Base-by-base conservation (phyloP, 2,329 filamentous ascomycete genomes). In the Fusarium burgessii region DNA sequence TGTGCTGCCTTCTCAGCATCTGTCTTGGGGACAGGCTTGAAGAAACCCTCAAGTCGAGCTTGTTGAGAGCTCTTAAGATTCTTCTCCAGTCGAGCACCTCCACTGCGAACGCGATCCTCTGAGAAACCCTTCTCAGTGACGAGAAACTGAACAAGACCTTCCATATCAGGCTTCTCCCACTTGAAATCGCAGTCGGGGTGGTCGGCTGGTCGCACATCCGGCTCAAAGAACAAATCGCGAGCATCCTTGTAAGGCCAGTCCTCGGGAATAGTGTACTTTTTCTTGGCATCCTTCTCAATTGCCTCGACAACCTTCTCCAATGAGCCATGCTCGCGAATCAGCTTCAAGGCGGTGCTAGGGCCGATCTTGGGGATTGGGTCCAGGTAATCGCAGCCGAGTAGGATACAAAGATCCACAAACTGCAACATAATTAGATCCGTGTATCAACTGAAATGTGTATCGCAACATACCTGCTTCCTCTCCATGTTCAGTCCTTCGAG, bases 321-420 rank as follows among this genome's bases (percentile, higher is more conserved):
- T 7, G 88, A 90, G 57, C 93, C 93, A 82, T 98, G 91, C 77
- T 99, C 95, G 73, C 94, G 94, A 76, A 99, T 98, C 66, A 99
- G 86, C 80, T 97, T 97, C 57, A 98, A 87, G 4, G 96, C 96
- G 1, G 96, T 98, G 76, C 90, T 92, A 7, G 96, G 95, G 23
- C 96, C 96, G 70, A 99, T 87, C 79, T 97, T 98, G 76, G 96
- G 96, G 74, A 99, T 92, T 0, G 96, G 95, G 76, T 99, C 96
- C 78, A 98, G 90, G 79, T 99, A 99, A 80, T 99, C 96, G 82
- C 96, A 99, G 75, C 96, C 96, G 47, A 99, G 92, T 14, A 99
- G 89, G 77, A 99, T 99, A 79, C 96, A 99, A 54, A 99, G 90
- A 80, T 99, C 96, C 77, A 99, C 94, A 80, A 99, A 99, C 92